Percentiles rank a stretch among this genome's conserved stretches.
phyloP scores from a whole-genome alignment of 1,139 yeast species.

The Zhuliangozyma blackwelliae region DNA sequence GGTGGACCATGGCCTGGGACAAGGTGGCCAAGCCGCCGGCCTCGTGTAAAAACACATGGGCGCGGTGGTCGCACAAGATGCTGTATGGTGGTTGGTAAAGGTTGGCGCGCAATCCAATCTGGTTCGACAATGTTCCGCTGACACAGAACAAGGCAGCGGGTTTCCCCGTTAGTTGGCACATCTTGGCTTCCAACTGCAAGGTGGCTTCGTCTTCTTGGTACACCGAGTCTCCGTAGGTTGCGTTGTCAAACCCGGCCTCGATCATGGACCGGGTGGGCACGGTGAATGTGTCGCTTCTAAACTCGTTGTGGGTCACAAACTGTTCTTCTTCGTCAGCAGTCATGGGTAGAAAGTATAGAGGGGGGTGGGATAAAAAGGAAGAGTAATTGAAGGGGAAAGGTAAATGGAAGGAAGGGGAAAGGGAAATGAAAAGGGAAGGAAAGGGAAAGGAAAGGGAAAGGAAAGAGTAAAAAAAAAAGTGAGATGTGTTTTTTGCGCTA shows the following conservation, averaged over 20 bases:
- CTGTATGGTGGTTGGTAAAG: constrained; percentile 45
- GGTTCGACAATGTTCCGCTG: constrained; percentile 46
- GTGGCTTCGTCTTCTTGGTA: constrained; percentile 41
- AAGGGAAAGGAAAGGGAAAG: too few species aligned
- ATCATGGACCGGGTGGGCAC: constrained; percentile 41
- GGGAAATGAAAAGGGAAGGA: too few species aligned
- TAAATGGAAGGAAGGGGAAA: too few species aligned
- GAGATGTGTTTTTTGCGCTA: too few species aligned
- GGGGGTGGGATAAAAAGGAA: too few species aligned
- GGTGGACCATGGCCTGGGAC: constrained; percentile 44
- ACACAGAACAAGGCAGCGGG: constrained; percentile 42
- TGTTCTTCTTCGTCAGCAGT: constrained; percentile 18
- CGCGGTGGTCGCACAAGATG: constrained; percentile 37
- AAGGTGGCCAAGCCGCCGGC: constrained; percentile 46
- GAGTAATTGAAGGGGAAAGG: too few species aligned
- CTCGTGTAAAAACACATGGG: constrained; percentile 38
- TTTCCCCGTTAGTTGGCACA: constrained; percentile 37
- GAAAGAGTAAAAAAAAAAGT: too few species aligned
- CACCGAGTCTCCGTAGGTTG: constrained; percentile 41
- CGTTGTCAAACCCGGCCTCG: constrained; percentile 17
- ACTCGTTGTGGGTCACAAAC: constrained; percentile 31
- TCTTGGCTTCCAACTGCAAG: constrained; percentile 28
- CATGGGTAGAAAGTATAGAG: constrained; percentile 10
- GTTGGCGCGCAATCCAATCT: constrained; percentile 37
- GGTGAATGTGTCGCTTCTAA: constrained; percentile 46